Conservation (phyloP, 495 filamentous ascomycete genomes). For the Penicillium paxilli region DNA sequence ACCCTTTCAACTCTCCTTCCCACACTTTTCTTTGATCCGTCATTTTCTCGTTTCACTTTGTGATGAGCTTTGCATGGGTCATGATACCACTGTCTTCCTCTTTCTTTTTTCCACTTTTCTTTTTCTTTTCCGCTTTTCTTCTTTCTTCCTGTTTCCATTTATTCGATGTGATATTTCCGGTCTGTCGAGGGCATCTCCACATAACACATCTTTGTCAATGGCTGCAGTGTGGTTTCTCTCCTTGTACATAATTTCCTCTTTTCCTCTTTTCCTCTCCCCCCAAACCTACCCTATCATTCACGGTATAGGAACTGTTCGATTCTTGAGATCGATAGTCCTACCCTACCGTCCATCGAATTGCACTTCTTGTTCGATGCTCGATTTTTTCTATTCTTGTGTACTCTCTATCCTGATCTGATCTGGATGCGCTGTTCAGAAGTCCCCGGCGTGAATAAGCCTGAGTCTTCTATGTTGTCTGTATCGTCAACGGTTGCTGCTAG, state of each 20-base stretch:
- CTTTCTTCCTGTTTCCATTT: constrained; percentile 9
- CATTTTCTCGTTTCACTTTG: constrained; percentile 13
- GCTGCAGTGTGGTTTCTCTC: constrained; percentile 14
- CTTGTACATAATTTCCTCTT: constrained; percentile 31
- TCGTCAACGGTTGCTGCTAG: too few relatives aligned
- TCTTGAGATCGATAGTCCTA: constrained; percentile 14
- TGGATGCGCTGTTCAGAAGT: too few relatives aligned
- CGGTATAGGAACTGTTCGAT: constrained; percentile 7
- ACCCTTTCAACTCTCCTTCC: constrained; percentile 16
- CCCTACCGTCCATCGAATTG: constrained; percentile 16
- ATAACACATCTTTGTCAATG: constrained; percentile 4
- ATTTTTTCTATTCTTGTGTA: background rate
- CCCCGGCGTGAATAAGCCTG: too few relatives aligned
- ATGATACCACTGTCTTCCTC: constrained; percentile 30
- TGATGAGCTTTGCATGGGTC: constrained; percentile 35
- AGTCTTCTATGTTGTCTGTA: too few relatives aligned
- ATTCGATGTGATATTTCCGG: constrained; percentile 13
- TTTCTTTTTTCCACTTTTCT: background rate
- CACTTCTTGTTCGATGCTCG: constrained; percentile 12
- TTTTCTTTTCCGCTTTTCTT: constrained; percentile 10
- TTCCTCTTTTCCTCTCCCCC: too few relatives aligned
- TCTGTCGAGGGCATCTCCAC: constrained; percentile 22
- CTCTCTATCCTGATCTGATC: too few relatives aligned
- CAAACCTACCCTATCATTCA: constrained; percentile 5
- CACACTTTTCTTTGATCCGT: constrained; percentile 18